Percentiles rank a stretch among this genome's conserved stretches.
Evolutionary conservation across 164 flowering plant species (phyloP).

Genomic region (Chimonanthus praecox): DNA sequence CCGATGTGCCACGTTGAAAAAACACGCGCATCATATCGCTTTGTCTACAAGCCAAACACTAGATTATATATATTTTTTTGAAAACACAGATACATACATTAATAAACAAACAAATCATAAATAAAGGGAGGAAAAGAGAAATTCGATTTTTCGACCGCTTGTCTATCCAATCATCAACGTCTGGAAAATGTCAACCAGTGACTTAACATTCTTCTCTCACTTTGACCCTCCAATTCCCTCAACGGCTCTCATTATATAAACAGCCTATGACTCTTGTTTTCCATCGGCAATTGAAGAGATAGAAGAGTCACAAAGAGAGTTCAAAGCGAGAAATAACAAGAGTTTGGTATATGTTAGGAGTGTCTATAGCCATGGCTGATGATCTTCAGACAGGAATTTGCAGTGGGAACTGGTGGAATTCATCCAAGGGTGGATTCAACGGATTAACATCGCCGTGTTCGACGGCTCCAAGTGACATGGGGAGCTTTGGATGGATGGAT

Average conservation of each 20-base stretch:
- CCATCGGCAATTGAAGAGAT: neutral
- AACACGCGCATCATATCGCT: constrained; percentile 11
- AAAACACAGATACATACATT: neutral
- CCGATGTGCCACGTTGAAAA: neutral
- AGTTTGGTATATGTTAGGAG: neutral
- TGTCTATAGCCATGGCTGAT: constrained; percentile 12
- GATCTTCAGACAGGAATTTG: constrained; percentile 16
- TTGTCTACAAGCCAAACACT: constrained; percentile 9
- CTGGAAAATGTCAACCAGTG: constrained; percentile 8
- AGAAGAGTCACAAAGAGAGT: neutral
- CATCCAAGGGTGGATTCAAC: neutral
- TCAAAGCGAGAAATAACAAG: neutral
- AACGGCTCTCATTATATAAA: constrained; percentile 3
- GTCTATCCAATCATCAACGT: constrained; percentile 4
- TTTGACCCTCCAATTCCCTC: neutral
- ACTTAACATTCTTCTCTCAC: neutral
- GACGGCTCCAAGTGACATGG: constrained; percentile 4
- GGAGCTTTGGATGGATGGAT: constrained; percentile 4
- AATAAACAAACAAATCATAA: neutral
- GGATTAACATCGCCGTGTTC: constrained; percentile 8
- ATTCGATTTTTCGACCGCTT: neutral
- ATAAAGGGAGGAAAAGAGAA: neutral
- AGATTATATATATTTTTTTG: too few relatives aligned
- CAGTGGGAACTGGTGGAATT: constrained; percentile 14
- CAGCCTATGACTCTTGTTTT: neutral